phyloP scores from a whole-genome alignment of 2,329 filamentous ascomycete species.

The Triangularia verruculosa region DNA sequence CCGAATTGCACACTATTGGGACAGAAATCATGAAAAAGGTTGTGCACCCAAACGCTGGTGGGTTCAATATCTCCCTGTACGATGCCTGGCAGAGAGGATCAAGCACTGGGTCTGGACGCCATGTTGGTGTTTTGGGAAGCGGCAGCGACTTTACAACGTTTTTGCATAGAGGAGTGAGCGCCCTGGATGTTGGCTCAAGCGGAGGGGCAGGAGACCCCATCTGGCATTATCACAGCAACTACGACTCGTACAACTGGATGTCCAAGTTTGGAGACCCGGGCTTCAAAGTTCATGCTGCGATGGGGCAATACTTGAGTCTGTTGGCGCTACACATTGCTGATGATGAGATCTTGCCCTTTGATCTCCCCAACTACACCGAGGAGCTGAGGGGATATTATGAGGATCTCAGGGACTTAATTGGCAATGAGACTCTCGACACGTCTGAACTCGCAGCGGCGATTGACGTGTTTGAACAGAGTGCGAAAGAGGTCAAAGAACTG shows the following conservation, averaged over 20 bases:
- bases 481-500: slow-evolving; percentile 1
- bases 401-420: slow-evolving; percentile 43
- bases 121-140: slow-evolving; percentile 67
- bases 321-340: slow-evolving; percentile 81
- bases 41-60: slow-evolving; percentile 57
- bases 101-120: slow-evolving; percentile 32
- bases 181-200: slow-evolving; percentile 65
- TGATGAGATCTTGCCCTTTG: slow-evolving; percentile 77
- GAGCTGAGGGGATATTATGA: slow-evolving; percentile 63
- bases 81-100: slow-evolving; percentile 68
- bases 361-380: slow-evolving; percentile 69
- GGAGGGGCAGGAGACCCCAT: slow-evolving; percentile 62
- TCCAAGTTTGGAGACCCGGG: slow-evolving; percentile 73
- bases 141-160: slow-evolving; percentile 85
- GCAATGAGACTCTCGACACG: slow-evolving; percentile 36
- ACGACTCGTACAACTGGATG: slow-evolving; percentile 89
- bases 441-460: slow-evolving; percentile 39
- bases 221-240: slow-evolving; percentile 77
- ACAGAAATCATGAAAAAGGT: slow-evolving; percentile 60
- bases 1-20: slow-evolving; percentile 55
- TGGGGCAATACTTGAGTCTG: slow-evolving; percentile 76
- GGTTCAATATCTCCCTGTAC: slow-evolving; percentile 65
- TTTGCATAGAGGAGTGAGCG: slow-evolving; percentile 63
- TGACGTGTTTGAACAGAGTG: slow-evolving; percentile 22
- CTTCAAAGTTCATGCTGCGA: slow-evolving; percentile 73